Conservation (phyloP, 2,329 filamentous ascomycete genomes). For the Alternaria dauci region DNA sequence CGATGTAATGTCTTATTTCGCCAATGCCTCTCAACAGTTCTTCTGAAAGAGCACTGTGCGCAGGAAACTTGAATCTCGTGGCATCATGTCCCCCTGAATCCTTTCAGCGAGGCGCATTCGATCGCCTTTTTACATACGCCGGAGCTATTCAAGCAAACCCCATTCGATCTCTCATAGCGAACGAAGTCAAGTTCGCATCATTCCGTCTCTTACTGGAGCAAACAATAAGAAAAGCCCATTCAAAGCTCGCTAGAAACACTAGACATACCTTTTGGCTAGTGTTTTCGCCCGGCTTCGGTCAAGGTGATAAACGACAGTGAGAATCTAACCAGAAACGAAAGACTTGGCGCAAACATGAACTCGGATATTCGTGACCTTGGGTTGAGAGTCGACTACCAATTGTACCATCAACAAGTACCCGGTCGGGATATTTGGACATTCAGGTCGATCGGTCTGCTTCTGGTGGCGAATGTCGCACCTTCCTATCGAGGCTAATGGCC, state of each 20-base stretch:
- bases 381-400: background rate
- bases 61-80: background rate
- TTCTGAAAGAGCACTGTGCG: background rate
- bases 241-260: background rate
- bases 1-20: background rate
- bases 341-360: background rate
- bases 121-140: background rate
- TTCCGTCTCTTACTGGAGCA: background rate
- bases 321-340: background rate
- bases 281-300: background rate
- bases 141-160: background rate
- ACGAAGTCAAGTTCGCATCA: background rate
- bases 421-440: background rate
- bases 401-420: background rate
- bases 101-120: background rate
- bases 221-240: background rate
- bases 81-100: background rate
- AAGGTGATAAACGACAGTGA: background rate
- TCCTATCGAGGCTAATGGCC: conserved; percentile 13
- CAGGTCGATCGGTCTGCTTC: background rate
- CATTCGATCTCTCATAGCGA: background rate
- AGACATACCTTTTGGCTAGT: background rate
- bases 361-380: background rate
- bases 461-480: conserved; percentile 4
- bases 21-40: background rate